Percentiles rank a stretch among this genome's conserved stretches.
Evolutionary conservation across 2,329 filamentous ascomycete genomes (phyloP).

Genomic region (Clonostachys chloroleuca): DNA sequence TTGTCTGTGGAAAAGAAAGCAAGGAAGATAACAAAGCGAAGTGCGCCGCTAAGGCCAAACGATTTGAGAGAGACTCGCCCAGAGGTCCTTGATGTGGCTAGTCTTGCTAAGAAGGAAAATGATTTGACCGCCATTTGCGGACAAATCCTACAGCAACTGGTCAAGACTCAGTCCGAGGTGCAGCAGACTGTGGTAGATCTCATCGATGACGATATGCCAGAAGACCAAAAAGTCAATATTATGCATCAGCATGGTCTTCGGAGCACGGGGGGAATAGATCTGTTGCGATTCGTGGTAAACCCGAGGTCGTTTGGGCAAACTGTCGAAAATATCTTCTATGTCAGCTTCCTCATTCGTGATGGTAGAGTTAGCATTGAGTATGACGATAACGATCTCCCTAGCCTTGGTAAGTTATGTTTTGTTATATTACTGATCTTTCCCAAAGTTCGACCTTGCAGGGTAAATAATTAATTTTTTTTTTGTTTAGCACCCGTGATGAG

Average conservation of each 20-base stretch:
- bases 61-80: constrained; percentile 69
- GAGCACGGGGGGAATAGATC: constrained; percentile 65
- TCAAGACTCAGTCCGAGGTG: constrained; percentile 36
- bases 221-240: constrained; percentile 40
- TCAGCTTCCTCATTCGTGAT: constrained; percentile 90
- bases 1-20: constrained; percentile 83
- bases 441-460: neutral
- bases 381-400: constrained; percentile 72
- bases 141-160: constrained; percentile 65
- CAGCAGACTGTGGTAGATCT: constrained; percentile 39
- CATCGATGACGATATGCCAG: constrained; percentile 39
- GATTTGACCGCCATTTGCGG: constrained; percentile 76
- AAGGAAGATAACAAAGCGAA: constrained; percentile 66
- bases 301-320: constrained; percentile 89
- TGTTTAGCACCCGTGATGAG: constrained; percentile 29
- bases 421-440: neutral
- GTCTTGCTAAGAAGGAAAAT: constrained; percentile 72
- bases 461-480: constrained; percentile 7
- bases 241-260: constrained; percentile 65
- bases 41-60: constrained; percentile 64
- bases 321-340: constrained; percentile 94
- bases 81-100: constrained; percentile 69
- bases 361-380: constrained; percentile 70
- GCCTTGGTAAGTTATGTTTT: constrained; percentile 53
- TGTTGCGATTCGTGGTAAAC: constrained; percentile 88